Evolutionary conservation across 371 early-diverging fungal species (phyloP).

Genomic region (Mucor piriformis): DNA sequence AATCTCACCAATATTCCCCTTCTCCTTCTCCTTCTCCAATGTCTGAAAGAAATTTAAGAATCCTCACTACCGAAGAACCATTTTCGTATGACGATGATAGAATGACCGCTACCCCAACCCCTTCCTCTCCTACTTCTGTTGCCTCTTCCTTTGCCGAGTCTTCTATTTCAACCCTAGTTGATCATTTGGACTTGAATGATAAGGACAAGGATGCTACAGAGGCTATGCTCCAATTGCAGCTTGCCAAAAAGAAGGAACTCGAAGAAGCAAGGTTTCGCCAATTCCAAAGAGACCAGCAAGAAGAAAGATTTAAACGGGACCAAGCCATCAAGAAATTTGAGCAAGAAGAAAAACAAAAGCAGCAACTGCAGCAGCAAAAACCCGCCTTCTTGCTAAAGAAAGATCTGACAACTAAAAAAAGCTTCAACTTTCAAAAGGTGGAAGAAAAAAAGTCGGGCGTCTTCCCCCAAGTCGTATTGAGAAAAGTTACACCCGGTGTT

Average conservation of each 20-base stretch:
- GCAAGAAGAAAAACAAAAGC: constrained; percentile 17
- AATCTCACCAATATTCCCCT: constrained; percentile 27
- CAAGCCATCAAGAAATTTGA: constrained; percentile 7
- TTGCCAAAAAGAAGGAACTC: constrained; percentile 24
- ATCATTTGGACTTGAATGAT: not conserved
- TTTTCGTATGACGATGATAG: constrained; percentile 6
- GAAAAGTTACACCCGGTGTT: not conserved
- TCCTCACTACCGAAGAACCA: constrained; percentile 16
- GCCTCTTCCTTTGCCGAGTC: constrained; percentile 16
- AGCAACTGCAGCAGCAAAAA: constrained; percentile 4
- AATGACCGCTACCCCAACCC: constrained; percentile 17
- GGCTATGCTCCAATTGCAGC: constrained; percentile 21
- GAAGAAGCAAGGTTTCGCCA: constrained; percentile 29
- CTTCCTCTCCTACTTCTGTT: constrained; percentile 23
- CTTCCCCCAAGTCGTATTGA: constrained; percentile 12
- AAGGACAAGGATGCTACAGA: constrained; percentile 17
- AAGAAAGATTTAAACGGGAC: constrained; percentile 13
- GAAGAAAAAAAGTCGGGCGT: constrained; percentile 4
- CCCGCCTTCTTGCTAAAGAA: not conserved
- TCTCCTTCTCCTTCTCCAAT: constrained; percentile 39
- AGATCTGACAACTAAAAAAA: constrained; percentile 7
- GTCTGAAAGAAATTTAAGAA: constrained; percentile 14
- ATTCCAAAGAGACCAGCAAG: constrained; percentile 17
- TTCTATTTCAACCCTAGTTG: not conserved
- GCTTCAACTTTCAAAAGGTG: constrained; percentile 1